Conservation (phyloP, 345 rosid genomes). For the Theobroma cacao region DNA sequence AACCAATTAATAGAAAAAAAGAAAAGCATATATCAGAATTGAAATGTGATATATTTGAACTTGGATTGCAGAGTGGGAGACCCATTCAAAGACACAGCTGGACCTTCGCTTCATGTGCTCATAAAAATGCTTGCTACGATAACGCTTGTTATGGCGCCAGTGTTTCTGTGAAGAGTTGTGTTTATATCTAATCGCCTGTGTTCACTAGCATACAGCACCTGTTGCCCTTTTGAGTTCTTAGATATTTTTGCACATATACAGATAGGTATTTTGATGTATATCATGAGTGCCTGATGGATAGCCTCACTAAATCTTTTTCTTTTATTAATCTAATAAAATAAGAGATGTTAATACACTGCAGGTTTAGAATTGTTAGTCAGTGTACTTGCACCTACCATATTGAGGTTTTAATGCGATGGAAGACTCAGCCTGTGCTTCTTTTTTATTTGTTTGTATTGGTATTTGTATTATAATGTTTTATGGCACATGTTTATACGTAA, state of each 20-base stretch:
- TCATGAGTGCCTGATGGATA: conserved; percentile 15
- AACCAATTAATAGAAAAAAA: not conserved
- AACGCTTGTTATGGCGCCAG: conserved; percentile 95
- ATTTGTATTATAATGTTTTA: no score
- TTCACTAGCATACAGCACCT: conserved; percentile 1
- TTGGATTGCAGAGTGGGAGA: conserved; percentile 87
- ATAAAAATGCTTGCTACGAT: conserved; percentile 82
- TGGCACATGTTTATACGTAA: no score
- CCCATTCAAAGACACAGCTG: conserved; percentile 97
- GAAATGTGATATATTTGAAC: not conserved
- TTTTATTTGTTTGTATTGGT: no score
- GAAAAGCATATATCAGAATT: not conserved
- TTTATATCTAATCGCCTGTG: not conserved
- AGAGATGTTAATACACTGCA: not conserved
- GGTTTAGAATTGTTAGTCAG: not conserved
- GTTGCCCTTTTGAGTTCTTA: not conserved
- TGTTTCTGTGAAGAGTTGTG: conserved; percentile 50
- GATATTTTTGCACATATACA: conserved; percentile 17
- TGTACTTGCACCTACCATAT: not conserved
- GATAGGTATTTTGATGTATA: conserved; percentile 17
- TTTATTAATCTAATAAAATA: not conserved
- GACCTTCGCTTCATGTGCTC: conserved; percentile 93
- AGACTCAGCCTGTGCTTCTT: not conserved
- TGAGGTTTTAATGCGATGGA: not conserved
- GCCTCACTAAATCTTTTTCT: not conserved